A percentile compares a stretch with the other conserved stretches of the same genome.
These are phyloP conservation scores for Phanerochaete carnosa DNA, from an alignment of 768 basidiomycete genomes.

Conservation along the genomic window DNA sequence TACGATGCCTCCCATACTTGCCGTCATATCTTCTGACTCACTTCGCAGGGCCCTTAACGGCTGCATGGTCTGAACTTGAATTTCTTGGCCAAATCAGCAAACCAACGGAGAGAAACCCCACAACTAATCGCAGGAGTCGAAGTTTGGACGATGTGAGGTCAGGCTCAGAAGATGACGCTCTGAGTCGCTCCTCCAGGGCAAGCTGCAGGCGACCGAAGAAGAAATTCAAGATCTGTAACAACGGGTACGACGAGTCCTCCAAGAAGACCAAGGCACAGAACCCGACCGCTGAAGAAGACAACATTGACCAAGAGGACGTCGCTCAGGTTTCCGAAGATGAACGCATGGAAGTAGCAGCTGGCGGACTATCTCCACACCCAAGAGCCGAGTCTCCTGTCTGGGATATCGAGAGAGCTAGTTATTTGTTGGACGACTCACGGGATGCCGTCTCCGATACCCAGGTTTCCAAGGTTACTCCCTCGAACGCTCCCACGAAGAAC, in stretches of 20 bases:
- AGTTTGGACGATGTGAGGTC: background rate
- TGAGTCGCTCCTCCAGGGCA: background rate
- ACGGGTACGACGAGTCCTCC: background rate
- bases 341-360: background rate
- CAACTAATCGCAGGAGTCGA: background rate
- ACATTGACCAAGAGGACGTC: background rate
- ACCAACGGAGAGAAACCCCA: no score
- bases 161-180: background rate
- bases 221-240: slow-evolving; percentile 8
- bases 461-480: slow-evolving; percentile 8
- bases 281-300: background rate
- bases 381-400: slow-evolving; percentile 42
- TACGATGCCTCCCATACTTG: slow-evolving; percentile 21
- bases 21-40: background rate
- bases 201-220: background rate
- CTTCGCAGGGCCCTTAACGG: background rate
- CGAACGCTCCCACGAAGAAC: slow-evolving; percentile 10
- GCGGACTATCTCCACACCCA: background rate
- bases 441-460: slow-evolving; percentile 9
- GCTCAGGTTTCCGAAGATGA: background rate
- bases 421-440: slow-evolving; percentile 18
- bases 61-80: background rate
- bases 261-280: background rate
- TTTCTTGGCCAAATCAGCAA: background rate
- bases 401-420: slow-evolving; percentile 44